Conservation (phyloP, 371 early-diverging fungal genomes). For the Batkoa obscura region DNA sequence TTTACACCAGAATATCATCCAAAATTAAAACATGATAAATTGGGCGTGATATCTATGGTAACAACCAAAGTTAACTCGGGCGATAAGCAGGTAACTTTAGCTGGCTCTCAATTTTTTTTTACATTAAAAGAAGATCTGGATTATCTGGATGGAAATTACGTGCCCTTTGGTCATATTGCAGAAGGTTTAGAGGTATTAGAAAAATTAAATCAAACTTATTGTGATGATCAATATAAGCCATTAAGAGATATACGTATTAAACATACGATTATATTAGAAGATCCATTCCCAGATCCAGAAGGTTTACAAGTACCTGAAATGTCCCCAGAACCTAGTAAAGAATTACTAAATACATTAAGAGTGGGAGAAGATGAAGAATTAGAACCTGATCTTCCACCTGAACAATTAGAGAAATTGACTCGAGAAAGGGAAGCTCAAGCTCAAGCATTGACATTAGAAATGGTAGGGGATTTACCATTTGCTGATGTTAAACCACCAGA, state of each 20-base stretch:
- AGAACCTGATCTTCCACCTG: constrained; percentile 41
- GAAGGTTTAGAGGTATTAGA: constrained; percentile 87
- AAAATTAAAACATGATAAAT: constrained; percentile 60
- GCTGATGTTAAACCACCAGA: constrained; percentile 95
- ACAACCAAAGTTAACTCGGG: constrained; percentile 19
- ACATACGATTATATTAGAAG: constrained; percentile 84
- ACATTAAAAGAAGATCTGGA: constrained; percentile 67
- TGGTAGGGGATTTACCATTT: constrained; percentile 94
- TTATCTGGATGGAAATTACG: constrained; percentile 91
- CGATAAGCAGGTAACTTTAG: constrained; percentile 18
- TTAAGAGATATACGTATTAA: constrained; percentile 77
- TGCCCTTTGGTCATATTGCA: constrained; percentile 90
- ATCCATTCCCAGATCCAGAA: constrained; percentile 79
- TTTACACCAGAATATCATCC: constrained; percentile 73
- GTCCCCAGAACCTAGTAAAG: constrained; percentile 66
- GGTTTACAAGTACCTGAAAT: constrained; percentile 43
- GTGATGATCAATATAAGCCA: constrained; percentile 56
- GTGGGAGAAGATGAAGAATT: constrained; percentile 72
- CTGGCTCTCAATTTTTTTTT: constrained; percentile 91
- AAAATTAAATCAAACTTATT: constrained; percentile 47
- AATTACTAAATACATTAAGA: constrained; percentile 51
- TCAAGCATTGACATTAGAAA: constrained; percentile 83
- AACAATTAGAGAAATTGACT: constrained; percentile 41
- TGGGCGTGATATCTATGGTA: constrained; percentile 78
- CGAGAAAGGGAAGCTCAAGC: constrained; percentile 67